phyloP scores from a whole-genome alignment of 75 land plant species.

The Azolla pinnata region DNA sequence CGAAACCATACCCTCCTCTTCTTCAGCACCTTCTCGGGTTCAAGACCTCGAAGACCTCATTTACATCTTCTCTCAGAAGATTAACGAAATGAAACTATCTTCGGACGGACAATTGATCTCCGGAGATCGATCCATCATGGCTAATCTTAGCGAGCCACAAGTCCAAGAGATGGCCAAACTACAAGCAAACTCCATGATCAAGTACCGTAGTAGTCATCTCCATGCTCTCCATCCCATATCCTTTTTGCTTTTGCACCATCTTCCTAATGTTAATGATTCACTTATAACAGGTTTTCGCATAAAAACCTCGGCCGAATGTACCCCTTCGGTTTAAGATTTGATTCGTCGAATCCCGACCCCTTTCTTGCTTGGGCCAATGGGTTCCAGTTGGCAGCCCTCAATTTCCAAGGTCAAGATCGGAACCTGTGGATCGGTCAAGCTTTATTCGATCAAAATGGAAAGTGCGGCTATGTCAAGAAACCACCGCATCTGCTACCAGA shows the following conservation, averaged over 20 bases:
- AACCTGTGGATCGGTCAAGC: slow-evolving; percentile 19
- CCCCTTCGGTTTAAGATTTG: slow-evolving; percentile 34
- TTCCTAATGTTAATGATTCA: no score
- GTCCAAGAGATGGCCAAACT: slow-evolving; percentile 10
- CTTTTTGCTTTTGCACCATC: no score
- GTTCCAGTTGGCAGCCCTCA: slow-evolving; percentile 28
- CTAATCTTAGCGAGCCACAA: slow-evolving; percentile 36
- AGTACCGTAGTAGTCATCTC: slow-evolving; percentile 11
- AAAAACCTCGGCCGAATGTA: slow-evolving; percentile 27
- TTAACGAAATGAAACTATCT: slow-evolving; percentile 24
- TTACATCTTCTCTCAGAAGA: slow-evolving; percentile 29
- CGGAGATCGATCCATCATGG: slow-evolving; percentile 29
- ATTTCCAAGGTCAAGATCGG: slow-evolving; percentile 25
- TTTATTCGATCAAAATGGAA: slow-evolving; percentile 24
- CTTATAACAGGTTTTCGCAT: slow-evolving; percentile 28
- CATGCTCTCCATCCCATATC: neutral
- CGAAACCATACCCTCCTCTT: no score
- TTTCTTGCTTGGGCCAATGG: slow-evolving; percentile 38
- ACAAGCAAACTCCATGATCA: slow-evolving; percentile 19
- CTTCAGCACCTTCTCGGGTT: no score
- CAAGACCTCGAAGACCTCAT: slow-evolving; percentile 23
- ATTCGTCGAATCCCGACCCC: slow-evolving; percentile 34
- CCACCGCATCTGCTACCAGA: slow-evolving; percentile 13
- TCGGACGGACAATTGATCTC: slow-evolving; percentile 22
- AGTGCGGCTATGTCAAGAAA: slow-evolving; percentile 26